A percentile compares a stretch with the other conserved stretches of the same genome.
Evolutionary conservation across 2,329 filamentous ascomycete species (phyloP).

Genomic region (Calonectria naviculata): DNA sequence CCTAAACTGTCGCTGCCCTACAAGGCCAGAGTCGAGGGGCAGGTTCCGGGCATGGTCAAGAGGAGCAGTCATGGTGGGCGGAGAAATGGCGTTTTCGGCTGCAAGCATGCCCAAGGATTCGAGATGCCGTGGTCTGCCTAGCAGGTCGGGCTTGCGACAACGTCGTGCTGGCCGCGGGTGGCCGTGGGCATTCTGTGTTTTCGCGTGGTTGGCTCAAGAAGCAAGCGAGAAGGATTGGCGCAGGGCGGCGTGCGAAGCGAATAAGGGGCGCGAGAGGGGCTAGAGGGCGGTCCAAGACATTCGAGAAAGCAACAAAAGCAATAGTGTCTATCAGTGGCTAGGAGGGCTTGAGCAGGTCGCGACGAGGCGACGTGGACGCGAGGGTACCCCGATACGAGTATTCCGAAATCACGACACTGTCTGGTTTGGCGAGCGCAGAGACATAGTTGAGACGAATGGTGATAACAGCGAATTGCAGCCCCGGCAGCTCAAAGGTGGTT

Average conservation of each 20-base stretch:
- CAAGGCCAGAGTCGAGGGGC: slow-evolving; percentile 40
- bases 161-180: slow-evolving; percentile 22
- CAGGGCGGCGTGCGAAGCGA: slow-evolving; percentile 19
- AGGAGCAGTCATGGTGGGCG: slow-evolving; percentile 48
- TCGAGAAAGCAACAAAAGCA: slow-evolving; percentile 26
- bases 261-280: slow-evolving; percentile 30
- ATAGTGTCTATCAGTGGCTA: slow-evolving; percentile 22
- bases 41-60: slow-evolving; percentile 42
- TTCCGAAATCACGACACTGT: slow-evolving; percentile 33
- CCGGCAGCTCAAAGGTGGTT: slow-evolving; percentile 9
- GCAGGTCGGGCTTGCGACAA: slow-evolving; percentile 37
- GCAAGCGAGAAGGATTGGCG: slow-evolving; percentile 29
- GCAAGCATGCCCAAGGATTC: slow-evolving; percentile 40
- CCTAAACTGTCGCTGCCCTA: slow-evolving; percentile 54
- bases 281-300: slow-evolving; percentile 35
- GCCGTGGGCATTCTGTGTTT: slow-evolving; percentile 40
- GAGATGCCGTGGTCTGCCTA: slow-evolving; percentile 16
- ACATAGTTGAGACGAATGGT: slow-evolving; percentile 33
- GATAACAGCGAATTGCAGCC: slow-evolving; percentile 20
- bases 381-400: slow-evolving; percentile 34
- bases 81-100: slow-evolving; percentile 37
- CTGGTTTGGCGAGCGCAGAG: slow-evolving; percentile 29
- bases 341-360: slow-evolving; percentile 23
- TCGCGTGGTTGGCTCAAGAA: slow-evolving; percentile 27
- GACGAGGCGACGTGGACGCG: slow-evolving; percentile 27